Percentiles rank a stretch among this genome's conserved stretches.
Conservation (phyloP, 2,329 filamentous ascomycete genomes). For the Paracamarosporium sp. region DNA sequence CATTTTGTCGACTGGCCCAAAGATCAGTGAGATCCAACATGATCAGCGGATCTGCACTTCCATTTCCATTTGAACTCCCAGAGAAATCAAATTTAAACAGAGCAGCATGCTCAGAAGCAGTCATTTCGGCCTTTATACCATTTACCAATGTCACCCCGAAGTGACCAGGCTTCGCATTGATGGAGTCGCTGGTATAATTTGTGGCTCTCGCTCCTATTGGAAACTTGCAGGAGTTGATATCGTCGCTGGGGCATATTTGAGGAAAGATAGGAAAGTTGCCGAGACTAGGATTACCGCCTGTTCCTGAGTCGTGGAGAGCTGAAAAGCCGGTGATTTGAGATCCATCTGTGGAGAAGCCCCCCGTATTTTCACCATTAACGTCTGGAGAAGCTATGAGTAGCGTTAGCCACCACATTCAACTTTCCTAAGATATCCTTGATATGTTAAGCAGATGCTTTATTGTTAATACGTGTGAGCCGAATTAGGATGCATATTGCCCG, state of each 20-base stretch:
- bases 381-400: conserved; percentile 52
- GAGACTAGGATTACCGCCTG: conserved; percentile 62
- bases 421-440: too few species aligned
- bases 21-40: conserved; percentile 68
- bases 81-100: conserved; percentile 68
- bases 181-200: conserved; percentile 57
- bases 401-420: conserved; percentile 53
- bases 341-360: conserved; percentile 60
- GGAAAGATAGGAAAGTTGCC: conserved; percentile 78
- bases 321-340: conserved; percentile 53
- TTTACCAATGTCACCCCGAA: conserved; percentile 65
- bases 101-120: conserved; percentile 64
- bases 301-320: conserved; percentile 44
- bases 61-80: conserved; percentile 28
- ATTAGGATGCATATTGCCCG: background rate
- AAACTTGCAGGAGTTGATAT: conserved; percentile 66
- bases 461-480: background rate
- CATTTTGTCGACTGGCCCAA: conserved; percentile 58
- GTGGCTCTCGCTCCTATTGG: conserved; percentile 57
- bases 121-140: conserved; percentile 67
- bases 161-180: conserved; percentile 64
- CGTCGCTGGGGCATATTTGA: conserved; percentile 67
- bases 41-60: conserved; percentile 59
- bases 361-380: conserved; percentile 60
- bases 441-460: too few species aligned